phyloP scores from a whole-genome alignment of 2,329 filamentous ascomycete species.

The Colletotrichum liriopes region DNA sequence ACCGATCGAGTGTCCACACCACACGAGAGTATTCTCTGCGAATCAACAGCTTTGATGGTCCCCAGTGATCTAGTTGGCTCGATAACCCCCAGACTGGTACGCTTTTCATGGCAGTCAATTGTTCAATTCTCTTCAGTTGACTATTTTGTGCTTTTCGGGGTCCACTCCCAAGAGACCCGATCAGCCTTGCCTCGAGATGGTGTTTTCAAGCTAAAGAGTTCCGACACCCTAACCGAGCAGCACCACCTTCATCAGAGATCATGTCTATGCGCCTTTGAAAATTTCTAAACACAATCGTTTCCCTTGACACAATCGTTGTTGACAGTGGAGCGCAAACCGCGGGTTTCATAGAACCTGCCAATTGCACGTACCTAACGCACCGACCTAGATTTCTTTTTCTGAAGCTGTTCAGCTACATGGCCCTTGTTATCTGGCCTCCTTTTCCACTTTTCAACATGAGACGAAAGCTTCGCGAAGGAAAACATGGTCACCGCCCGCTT shows the following conservation, averaged over 20 bases:
- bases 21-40: neutral
- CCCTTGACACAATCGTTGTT: neutral
- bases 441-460: neutral
- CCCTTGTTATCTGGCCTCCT: neutral
- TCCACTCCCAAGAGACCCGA: neutral
- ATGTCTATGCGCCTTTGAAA: neutral
- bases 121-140: neutral
- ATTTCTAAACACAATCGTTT: neutral
- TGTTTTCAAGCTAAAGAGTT: neutral
- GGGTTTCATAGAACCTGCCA: neutral
- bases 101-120: neutral
- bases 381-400: neutral
- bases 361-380: neutral
- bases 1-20: conserved; percentile 5
- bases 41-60: conserved; percentile 8
- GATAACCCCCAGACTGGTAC: neutral
- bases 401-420: too few species aligned
- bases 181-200: neutral
- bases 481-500: neutral
- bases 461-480: neutral
- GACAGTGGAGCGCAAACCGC: neutral
- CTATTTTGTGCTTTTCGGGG: neutral
- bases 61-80: neutral
- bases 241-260: neutral
- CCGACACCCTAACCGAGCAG: conserved; percentile 13